Base-by-base conservation (phyloP, 2,329 filamentous ascomycete genomes). In the Beauveria rudraprayagi region DNA sequence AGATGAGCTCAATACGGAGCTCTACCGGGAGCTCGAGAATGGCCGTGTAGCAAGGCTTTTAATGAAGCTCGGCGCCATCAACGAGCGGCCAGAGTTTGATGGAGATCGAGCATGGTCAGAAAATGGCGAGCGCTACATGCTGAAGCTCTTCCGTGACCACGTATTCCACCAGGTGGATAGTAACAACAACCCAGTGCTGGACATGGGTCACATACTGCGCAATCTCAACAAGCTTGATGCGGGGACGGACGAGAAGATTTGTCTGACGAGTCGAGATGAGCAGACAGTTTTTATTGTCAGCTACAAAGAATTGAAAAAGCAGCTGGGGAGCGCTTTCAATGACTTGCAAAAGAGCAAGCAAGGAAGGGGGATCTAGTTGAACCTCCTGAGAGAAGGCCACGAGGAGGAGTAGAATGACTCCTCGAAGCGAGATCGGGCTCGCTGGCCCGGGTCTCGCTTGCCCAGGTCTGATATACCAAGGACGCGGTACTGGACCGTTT, bases 71-170 rank as follows among this genome's bases (percentile, higher is more conserved):
- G 91, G 90, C 63, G 83, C 90, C 62, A 86, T 99, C 71, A 94
- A 94, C 69, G 94, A 99, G 73, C 86, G 94, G 11, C 90, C 89
- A 1, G 93, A 97, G 70, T 88, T 89, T 64, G 89, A 91, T 58
- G 85, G 86, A 46, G 89, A 92, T 63, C 78, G 82, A 0, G 80
- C 84, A 54, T 99, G 94, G 93, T 90, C 91, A 5, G 93, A 97
- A 73, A 94, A 90, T 53, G 93, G 93, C 28, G 91, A 96, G 68
- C 85, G 92, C 30, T 97, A 96, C 72, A 89, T 91, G 71, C 80
- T 99, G 65, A 97, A 96, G 75, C 82, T 99, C 9, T 97, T 97
- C 79, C 85, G 94, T 55, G 94, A 99, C 75, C 97, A 95, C 68
- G 91, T 97, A 46, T 99, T 97, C 76, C 94, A 99, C 73, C 92